These are phyloP conservation scores for Ramaria sp. DNA, from an alignment of 768 basidiomycete species.

Conservation along the genomic window DNA sequence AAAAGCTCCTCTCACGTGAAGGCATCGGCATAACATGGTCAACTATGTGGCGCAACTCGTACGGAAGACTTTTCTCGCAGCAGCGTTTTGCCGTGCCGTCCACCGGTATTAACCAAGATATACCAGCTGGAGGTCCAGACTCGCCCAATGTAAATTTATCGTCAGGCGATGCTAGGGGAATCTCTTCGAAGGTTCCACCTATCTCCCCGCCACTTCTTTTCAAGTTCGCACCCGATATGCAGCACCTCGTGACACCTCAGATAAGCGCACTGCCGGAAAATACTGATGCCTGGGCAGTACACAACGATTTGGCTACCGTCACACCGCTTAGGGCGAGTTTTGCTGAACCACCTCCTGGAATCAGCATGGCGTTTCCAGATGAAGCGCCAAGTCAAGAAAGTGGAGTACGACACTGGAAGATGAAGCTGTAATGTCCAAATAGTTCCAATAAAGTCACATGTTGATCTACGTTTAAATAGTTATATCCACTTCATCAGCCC, in stretches of 20 bases:
- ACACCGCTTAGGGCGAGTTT: slow-evolving; percentile 71
- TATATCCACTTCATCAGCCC: not conserved
- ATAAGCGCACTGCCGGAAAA: slow-evolving; percentile 54
- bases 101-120: slow-evolving; percentile 14
- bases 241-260: slow-evolving; percentile 51
- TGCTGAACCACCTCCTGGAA: slow-evolving; percentile 40
- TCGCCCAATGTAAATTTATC: slow-evolving; percentile 17
- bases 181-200: not conserved
- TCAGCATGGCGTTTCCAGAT: slow-evolving; percentile 11
- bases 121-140: slow-evolving; percentile 35
- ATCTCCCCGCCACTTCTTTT: slow-evolving; percentile 36
- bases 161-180: not conserved
- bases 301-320: slow-evolving; percentile 58
- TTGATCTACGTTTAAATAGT: not conserved
- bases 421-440: slow-evolving; percentile 30
- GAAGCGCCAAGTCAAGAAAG: slow-evolving; percentile 14
- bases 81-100: slow-evolving; percentile 17
- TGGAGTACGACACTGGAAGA: slow-evolving; percentile 40
- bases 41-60: slow-evolving; percentile 74
- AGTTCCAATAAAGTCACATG: not conserved
- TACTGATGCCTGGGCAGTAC: slow-evolving; percentile 74
- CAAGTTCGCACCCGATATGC: slow-evolving; percentile 67
- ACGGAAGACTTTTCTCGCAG: slow-evolving; percentile 67
- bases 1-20: slow-evolving; percentile 44
- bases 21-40: slow-evolving; percentile 73